phyloP scores from a whole-genome alignment of 441 rosid genomes.

The Eutrema salsugineum region DNA sequence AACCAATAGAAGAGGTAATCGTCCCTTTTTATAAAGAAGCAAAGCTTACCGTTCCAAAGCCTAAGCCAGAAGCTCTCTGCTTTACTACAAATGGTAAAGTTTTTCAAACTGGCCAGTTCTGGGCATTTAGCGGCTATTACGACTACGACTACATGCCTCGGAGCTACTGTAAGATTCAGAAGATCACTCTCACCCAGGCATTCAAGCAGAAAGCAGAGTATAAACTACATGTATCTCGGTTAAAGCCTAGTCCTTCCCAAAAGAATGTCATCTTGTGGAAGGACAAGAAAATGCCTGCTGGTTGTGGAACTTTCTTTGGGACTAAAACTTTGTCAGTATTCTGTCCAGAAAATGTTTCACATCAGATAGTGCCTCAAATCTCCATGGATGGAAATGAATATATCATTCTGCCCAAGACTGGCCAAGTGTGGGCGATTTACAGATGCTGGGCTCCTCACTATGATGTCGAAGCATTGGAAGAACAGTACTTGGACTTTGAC shows the following conservation, averaged over 20 bases:
- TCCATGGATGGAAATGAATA: conserved; percentile 35
- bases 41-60: neutral
- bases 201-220: conserved; percentile 31
- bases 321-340: conserved; percentile 14
- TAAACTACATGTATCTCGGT: conserved; percentile 46
- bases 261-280: conserved; percentile 36
- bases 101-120: conserved; percentile 24
- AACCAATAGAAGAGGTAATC: conserved; percentile 35
- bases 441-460: neutral
- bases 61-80: conserved; percentile 30
- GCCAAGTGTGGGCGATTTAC: conserved; percentile 76
- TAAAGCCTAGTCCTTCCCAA: conserved; percentile 31
- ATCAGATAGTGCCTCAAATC: conserved; percentile 32
- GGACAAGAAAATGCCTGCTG: conserved; percentile 43
- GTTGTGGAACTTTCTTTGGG: conserved; percentile 58
- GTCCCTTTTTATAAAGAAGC: conserved; percentile 27
- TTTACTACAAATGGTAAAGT: conserved; percentile 16
- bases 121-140: conserved; percentile 66
- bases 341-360: conserved; percentile 42
- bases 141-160: conserved; percentile 70
- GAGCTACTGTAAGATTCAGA: conserved; percentile 51
- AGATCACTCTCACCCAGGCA: conserved; percentile 5
- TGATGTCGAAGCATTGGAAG: neutral
- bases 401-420: conserved; percentile 45
- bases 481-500: neutral